A percentile compares a stretch with the other conserved stretches of the same genome.
These are phyloP conservation scores for Coniochaeta sp. DNA, from an alignment of 2,329 filamentous ascomycete genomes.

Conservation along the genomic window DNA sequence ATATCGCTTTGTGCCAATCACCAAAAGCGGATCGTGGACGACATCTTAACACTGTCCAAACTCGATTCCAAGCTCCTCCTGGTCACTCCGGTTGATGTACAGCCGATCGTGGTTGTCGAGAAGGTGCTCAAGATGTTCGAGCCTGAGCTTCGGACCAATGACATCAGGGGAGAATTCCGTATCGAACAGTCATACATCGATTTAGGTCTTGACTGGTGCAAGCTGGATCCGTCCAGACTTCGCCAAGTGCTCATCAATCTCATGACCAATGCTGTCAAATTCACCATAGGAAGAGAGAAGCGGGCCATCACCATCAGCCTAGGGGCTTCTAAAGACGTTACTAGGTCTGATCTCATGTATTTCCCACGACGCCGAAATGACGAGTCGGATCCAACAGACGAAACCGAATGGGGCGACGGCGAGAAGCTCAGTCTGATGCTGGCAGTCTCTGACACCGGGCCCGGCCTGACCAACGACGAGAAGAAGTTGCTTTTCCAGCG, in stretches of 20 bases:
- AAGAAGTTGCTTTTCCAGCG: conserved; percentile 68
- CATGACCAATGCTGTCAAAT: conserved; percentile 60
- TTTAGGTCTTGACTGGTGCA: conserved; percentile 62
- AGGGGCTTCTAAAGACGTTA: conserved; percentile 50
- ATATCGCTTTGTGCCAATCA: conserved; percentile 74
- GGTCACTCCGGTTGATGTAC: conserved; percentile 61
- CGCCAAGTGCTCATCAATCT: conserved; percentile 72
- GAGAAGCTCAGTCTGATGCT: conserved; percentile 67
- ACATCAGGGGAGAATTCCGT: conserved; percentile 62
- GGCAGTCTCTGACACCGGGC: conserved; percentile 63
- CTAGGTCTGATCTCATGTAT: conserved; percentile 34
- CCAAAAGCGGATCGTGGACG: conserved; percentile 70
- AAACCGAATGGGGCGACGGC: conserved; percentile 62
- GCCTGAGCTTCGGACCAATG: conserved; percentile 62
- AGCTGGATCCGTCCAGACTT: conserved; percentile 66
- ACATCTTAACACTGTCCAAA: conserved; percentile 65
- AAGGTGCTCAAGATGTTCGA: conserved; percentile 72
- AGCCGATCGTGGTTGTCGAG: conserved; percentile 57
- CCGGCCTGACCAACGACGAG: conserved; percentile 62
- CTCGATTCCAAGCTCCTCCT: conserved; percentile 68
- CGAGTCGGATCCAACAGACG: conserved; percentile 38
- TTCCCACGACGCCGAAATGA: conserved; percentile 36
- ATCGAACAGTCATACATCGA: conserved; percentile 61
- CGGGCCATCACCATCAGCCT: conserved; percentile 57
- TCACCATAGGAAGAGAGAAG: conserved; percentile 52